Evolutionary conservation across 78 protist species (phyloP).

Genomic region (Guillardia theta): DNA sequence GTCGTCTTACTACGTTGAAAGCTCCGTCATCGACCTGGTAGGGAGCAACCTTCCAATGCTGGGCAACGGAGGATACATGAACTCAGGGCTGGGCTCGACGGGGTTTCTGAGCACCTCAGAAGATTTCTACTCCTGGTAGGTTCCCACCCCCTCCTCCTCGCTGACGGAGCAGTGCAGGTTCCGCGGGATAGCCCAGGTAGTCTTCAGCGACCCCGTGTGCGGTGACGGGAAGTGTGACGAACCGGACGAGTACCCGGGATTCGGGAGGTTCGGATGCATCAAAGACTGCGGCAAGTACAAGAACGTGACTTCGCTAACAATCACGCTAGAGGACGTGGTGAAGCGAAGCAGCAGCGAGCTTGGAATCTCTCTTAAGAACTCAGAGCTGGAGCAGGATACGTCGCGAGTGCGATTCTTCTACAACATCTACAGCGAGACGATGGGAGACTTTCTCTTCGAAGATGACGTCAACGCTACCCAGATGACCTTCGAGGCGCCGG

Average conservation of each 20-base stretch:
- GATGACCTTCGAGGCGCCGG: not conserved
- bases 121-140: too few relatives aligned
- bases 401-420: not conserved
- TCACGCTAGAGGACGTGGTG: not conserved
- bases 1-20: not conserved
- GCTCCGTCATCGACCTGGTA: not conserved
- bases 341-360: not conserved
- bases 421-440: not conserved
- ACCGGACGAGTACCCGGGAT: not conserved
- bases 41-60: not conserved
- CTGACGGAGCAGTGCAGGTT: too few relatives aligned
- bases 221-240: not conserved
- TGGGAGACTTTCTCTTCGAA: not conserved
- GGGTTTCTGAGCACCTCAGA: too few relatives aligned
- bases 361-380: too few relatives aligned
- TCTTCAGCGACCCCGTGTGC: not conserved
- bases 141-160: too few relatives aligned
- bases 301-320: not conserved
- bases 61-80: not conserved
- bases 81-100: not conserved
- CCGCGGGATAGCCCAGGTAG: not conserved
- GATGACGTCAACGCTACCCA: not conserved
- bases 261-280: not conserved
- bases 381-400: too few relatives aligned
- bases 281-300: not conserved